phyloP scores from a whole-genome alignment of 2,329 filamentous ascomycete species.

The Neofusicoccum umdonicola region DNA sequence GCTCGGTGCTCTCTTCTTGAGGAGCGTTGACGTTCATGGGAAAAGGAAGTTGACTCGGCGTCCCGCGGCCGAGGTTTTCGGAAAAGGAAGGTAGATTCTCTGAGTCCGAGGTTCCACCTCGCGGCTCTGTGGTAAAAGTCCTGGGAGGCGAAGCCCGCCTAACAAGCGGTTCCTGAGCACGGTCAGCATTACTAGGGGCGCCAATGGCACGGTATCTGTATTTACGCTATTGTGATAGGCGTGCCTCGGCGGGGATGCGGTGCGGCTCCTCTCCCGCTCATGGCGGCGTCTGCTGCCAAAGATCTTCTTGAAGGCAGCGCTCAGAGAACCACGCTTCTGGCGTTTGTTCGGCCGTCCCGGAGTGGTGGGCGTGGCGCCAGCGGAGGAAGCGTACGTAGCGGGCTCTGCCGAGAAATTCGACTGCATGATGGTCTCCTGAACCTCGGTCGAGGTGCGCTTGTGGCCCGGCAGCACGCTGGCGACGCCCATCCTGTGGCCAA shows the following conservation, averaged over 20 bases:
- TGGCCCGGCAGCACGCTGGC: slow-evolving; percentile 19
- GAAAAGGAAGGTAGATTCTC: slow-evolving; percentile 21
- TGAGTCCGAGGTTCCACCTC: neutral
- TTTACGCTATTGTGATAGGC: slow-evolving; percentile 37
- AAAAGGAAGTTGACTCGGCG: slow-evolving; percentile 36
- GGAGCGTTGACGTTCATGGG: slow-evolving; percentile 43
- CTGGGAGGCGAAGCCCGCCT: slow-evolving; percentile 1
- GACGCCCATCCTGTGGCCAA: neutral
- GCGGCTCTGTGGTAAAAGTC: neutral
- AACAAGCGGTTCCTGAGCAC: slow-evolving; percentile 1
- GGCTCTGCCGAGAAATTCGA: slow-evolving; percentile 18
- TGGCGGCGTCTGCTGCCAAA: slow-evolving; percentile 35
- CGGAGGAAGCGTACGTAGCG: slow-evolving; percentile 8
- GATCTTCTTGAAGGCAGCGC: slow-evolving; percentile 38
- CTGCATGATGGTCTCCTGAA: slow-evolving; percentile 25
- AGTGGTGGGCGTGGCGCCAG: slow-evolving; percentile 32
- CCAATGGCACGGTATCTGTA: neutral
- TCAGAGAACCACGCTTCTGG: slow-evolving; percentile 36
- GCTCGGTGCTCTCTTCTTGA: slow-evolving; percentile 20
- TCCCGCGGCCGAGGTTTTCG: slow-evolving; percentile 33
- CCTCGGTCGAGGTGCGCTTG: slow-evolving; percentile 24
- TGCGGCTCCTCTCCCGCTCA: slow-evolving; percentile 19
- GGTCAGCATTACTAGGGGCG: slow-evolving; percentile 4
- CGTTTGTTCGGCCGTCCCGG: slow-evolving; percentile 22
- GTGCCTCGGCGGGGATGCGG: slow-evolving; percentile 26